These are phyloP conservation scores for Fonsecaea pedrosoi DNA, from an alignment of 2,329 filamentous ascomycete genomes.

Conservation along the genomic window DNA sequence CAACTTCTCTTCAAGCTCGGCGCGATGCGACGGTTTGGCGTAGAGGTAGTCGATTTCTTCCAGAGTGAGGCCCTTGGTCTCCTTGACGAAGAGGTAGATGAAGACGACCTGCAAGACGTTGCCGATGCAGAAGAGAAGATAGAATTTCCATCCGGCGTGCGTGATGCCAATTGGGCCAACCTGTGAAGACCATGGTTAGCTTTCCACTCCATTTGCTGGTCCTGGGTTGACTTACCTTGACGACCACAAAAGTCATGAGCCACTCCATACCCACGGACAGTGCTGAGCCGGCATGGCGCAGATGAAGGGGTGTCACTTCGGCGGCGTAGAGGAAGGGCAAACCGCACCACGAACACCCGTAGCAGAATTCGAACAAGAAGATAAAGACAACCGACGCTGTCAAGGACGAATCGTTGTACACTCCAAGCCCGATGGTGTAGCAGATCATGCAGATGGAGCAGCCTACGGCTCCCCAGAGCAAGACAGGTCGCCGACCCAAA, in stretches of 20 bases:
- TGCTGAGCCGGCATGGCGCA: slow-evolving; percentile 57
- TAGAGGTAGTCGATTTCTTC: slow-evolving; percentile 58
- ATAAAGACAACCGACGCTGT: slow-evolving; percentile 11
- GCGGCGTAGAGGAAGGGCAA: slow-evolving; percentile 49
- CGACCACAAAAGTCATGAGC: slow-evolving; percentile 36
- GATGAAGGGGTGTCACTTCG: slow-evolving; percentile 58
- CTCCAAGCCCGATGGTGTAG: slow-evolving; percentile 18
- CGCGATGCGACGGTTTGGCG: neutral
- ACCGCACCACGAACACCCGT: slow-evolving; percentile 5
- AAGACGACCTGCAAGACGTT: slow-evolving; percentile 57
- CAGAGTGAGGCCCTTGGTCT: slow-evolving; percentile 61
- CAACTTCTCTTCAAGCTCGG: neutral
- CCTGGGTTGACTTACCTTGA: slow-evolving; percentile 28
- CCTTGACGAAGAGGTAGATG: slow-evolving; percentile 61
- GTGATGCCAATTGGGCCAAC: slow-evolving; percentile 11
- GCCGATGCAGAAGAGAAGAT: slow-evolving; percentile 52
- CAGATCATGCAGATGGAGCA: slow-evolving; percentile 16
- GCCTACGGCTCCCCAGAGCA: slow-evolving; percentile 6
- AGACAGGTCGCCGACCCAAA: slow-evolving; percentile 7
- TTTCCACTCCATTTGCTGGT: slow-evolving; percentile 21
- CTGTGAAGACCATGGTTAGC: neutral
- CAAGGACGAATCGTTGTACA: slow-evolving; percentile 14
- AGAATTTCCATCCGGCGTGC: slow-evolving; percentile 53
- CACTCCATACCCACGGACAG: slow-evolving; percentile 58
- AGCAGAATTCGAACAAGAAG: slow-evolving; percentile 26